These are phyloP conservation scores for Neobulgaria alba DNA, from an alignment of 2,329 filamentous ascomycete species.

Conservation along the genomic window DNA sequence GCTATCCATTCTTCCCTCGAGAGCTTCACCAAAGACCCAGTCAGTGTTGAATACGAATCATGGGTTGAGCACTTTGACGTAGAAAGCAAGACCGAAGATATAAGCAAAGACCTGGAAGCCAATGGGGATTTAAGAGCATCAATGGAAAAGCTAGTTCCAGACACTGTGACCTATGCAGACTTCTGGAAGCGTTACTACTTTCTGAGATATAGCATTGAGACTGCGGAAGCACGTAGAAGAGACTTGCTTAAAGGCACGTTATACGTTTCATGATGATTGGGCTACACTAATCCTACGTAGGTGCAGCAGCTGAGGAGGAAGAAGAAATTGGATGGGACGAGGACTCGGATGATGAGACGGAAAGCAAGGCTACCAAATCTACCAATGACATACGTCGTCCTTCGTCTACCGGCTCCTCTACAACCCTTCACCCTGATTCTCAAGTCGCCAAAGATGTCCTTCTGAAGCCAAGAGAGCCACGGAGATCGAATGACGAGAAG, in stretches of 20 bases:
- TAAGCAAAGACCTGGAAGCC: conserved; percentile 72
- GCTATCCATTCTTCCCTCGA: conserved; percentile 83
- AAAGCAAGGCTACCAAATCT: conserved; percentile 28
- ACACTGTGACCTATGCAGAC: conserved; percentile 74
- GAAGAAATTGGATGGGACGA: neutral
- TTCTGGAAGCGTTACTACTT: conserved; percentile 98
- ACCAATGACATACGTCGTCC: conserved; percentile 33
- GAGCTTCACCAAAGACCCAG: conserved; percentile 75
- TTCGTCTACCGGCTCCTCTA: conserved; percentile 47
- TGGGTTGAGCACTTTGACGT: conserved; percentile 72
- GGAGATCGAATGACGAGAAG: conserved; percentile 78
- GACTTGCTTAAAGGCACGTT: conserved; percentile 81
- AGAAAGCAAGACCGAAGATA: conserved; percentile 75
- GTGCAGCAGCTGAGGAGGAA: neutral
- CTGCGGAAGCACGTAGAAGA: conserved; percentile 77
- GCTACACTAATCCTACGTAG: neutral
- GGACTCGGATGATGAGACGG: neutral
- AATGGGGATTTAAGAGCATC: conserved; percentile 77
- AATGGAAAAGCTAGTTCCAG: conserved; percentile 96
- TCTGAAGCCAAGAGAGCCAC: conserved; percentile 56
- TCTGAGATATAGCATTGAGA: conserved; percentile 83
- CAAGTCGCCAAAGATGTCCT: conserved; percentile 12
- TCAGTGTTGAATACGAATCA: conserved; percentile 60
- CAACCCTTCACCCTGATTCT: conserved; percentile 45
- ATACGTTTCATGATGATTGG: conserved; percentile 1